Evolutionary conservation across 306 rosid species (phyloP).

Genomic region (Gastrolobium bilobum): DNA sequence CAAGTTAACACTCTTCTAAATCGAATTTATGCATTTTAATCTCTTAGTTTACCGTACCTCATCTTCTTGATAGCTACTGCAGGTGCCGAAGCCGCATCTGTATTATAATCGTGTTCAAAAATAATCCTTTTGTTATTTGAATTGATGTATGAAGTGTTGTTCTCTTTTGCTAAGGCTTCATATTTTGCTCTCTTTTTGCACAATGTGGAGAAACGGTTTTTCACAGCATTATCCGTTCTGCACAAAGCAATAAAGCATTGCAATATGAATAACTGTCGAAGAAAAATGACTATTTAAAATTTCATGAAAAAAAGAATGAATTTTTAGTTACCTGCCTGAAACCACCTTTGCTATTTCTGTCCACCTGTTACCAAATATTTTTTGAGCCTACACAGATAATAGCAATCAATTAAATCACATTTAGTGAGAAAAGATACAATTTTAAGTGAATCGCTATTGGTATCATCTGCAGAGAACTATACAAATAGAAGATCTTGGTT

Average conservation of each 20-base stretch:
- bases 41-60: constrained; percentile 64
- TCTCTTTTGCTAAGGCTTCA: constrained; percentile 93
- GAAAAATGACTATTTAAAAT: not conserved
- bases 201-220: constrained; percentile 93
- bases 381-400: constrained; percentile 84
- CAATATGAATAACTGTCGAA: constrained; percentile 29
- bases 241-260: constrained; percentile 35
- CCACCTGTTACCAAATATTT: constrained; percentile 96
- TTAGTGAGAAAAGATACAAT: not conserved
- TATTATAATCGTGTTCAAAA: constrained; percentile 57
- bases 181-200: constrained; percentile 99
- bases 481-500: constrained; percentile 13
- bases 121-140: constrained; percentile 77
- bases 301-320: constrained; percentile 31
- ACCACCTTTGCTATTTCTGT: constrained; percentile 99
- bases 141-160: constrained; percentile 69
- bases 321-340: constrained; percentile 88
- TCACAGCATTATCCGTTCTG: constrained; percentile 99
- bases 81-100: constrained; percentile 66
- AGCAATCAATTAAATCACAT: constrained; percentile 43
- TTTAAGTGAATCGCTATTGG: constrained; percentile 7
- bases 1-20: constrained; percentile 39
- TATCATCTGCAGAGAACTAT: constrained; percentile 16
- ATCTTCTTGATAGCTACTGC: constrained; percentile 64
- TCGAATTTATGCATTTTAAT: constrained; percentile 41